Percentiles rank a stretch among this genome's conserved stretches.
These are phyloP conservation scores for Dactylonectria estremocensis DNA, from an alignment of 2,329 filamentous ascomycete species.

Conservation along the genomic window DNA sequence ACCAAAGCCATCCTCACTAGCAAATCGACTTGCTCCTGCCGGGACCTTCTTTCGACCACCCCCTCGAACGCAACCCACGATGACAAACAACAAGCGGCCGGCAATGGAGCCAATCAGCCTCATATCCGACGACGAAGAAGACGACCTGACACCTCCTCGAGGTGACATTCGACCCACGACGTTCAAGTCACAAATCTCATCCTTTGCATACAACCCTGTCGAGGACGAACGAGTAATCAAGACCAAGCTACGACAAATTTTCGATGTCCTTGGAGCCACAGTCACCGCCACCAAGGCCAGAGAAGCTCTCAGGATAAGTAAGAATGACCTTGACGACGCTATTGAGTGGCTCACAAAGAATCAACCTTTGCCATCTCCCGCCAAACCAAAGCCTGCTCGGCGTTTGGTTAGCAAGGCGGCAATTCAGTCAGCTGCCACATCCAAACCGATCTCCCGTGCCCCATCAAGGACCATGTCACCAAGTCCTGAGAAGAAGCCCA, in stretches of 20 bases:
- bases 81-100: constrained; percentile 53
- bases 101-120: constrained; percentile 62
- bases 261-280: constrained; percentile 52
- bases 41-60: constrained; percentile 79
- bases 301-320: constrained; percentile 52
- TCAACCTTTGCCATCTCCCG: constrained; percentile 19
- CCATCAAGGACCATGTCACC: constrained; percentile 43
- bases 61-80: constrained; percentile 45
- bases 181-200: constrained; percentile 60
- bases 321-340: constrained; percentile 56
- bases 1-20: constrained; percentile 53
- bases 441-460: constrained; percentile 32
- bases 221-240: constrained; percentile 56
- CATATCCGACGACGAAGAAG: constrained; percentile 65
- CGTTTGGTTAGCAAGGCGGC: constrained; percentile 52
- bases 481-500: constrained; percentile 51
- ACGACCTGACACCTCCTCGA: constrained; percentile 64
- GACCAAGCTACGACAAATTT: constrained; percentile 55
- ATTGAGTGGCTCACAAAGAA: constrained; percentile 50
- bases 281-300: constrained; percentile 51
- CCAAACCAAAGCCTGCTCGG: constrained; percentile 46
- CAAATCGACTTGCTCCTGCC: constrained; percentile 79
- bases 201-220: constrained; percentile 65
- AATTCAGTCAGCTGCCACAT: constrained; percentile 40
- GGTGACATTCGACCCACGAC: constrained; percentile 75